These are phyloP conservation scores for Saccharomyces mikatae DNA, from an alignment of 805 yeast genomes.

Conservation along the genomic window DNA sequence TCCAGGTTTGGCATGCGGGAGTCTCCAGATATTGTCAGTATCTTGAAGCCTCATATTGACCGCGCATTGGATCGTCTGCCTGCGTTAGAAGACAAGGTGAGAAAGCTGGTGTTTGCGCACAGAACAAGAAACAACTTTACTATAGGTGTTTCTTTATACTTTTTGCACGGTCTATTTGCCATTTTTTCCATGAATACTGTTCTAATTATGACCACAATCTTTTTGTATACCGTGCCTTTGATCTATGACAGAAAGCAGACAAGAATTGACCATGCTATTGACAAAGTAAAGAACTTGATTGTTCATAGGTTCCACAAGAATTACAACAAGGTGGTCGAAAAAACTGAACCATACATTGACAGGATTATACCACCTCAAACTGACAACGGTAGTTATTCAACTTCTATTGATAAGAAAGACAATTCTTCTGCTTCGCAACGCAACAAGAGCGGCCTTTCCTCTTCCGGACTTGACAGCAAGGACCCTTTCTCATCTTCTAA, in stretches of 20 bases:
- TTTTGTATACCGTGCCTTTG: constrained; percentile 63
- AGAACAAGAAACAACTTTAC: constrained; percentile 59
- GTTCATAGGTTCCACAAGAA: neutral
- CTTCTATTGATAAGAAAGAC: neutral
- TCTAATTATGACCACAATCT: constrained; percentile 43
- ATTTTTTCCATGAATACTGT: constrained; percentile 61
- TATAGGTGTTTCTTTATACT: constrained; percentile 53
- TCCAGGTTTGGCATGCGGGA: constrained; percentile 52
- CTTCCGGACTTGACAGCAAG: neutral
- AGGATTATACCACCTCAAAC: neutral
- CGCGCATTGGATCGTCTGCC: constrained; percentile 28
- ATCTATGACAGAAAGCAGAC: constrained; percentile 61
- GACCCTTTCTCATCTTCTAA: neutral
- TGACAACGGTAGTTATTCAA: neutral
- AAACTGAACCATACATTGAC: constrained; percentile 52
- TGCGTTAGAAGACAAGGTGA: constrained; percentile 39
- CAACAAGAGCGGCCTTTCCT: neutral
- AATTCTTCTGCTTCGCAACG: neutral
- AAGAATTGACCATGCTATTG: constrained; percentile 58
- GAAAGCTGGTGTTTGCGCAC: constrained; percentile 50
- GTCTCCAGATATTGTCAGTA: constrained; percentile 13
- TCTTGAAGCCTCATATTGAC: constrained; percentile 13
- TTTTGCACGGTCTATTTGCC: constrained; percentile 58
- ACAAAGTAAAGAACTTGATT: constrained; percentile 17
- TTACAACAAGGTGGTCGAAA: constrained; percentile 41